Evolutionary conservation across 208 protist genomes (phyloP).

Genomic region (Crithidia fasciculata): DNA sequence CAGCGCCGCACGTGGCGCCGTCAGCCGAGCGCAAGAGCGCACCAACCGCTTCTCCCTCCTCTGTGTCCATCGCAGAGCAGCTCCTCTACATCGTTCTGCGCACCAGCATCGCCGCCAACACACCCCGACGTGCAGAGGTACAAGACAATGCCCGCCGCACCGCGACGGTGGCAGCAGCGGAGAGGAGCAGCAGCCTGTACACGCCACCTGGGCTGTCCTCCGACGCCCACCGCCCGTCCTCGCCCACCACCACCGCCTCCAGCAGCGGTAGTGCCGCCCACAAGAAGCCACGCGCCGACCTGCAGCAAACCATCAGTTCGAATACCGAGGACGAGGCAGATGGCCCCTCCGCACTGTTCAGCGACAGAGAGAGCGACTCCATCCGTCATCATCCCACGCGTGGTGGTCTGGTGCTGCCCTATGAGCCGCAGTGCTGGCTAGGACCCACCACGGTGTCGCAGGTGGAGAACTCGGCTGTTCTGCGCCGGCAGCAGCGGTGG

Average conservation of each 20-base stretch:
- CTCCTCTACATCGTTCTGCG: conserved; percentile 85
- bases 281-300: conserved; percentile 22
- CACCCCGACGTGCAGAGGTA: neutral
- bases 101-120: conserved; percentile 64
- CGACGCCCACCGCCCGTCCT: neutral
- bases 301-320: neutral
- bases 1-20: no score
- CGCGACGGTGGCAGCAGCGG: neutral
- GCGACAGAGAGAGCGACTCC: neutral
- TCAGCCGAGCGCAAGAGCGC: no score
- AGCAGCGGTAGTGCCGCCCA: conserved; percentile 11
- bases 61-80: conserved; percentile 44
- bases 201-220: no score
- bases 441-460: conserved; percentile 48
- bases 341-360: neutral
- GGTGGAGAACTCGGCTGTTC: conserved; percentile 50
- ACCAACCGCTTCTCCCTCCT: neutral
- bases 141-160: neutral
- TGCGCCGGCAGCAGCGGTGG: conserved; percentile 67
- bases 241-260: conserved; percentile 7
- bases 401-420: conserved; percentile 20
- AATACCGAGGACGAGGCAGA: neutral
- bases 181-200: neutral
- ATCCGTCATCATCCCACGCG: conserved; percentile 10
- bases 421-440: conserved; percentile 60